Conservation (phyloP, 306 rosid species). For the Trifolium subterraneum region DNA sequence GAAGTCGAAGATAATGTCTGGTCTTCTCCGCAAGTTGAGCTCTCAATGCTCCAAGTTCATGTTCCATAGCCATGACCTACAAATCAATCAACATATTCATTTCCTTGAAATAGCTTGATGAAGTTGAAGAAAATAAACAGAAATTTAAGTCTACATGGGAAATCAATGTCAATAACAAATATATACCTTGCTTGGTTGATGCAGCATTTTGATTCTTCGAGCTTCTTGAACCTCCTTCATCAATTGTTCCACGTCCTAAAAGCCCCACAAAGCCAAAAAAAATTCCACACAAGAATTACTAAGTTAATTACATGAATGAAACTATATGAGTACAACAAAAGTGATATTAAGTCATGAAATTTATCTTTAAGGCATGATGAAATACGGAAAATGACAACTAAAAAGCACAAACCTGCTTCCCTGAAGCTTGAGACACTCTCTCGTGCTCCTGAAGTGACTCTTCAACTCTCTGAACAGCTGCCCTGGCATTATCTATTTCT, state of each 20-base stretch:
- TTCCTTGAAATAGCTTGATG: slow-evolving; percentile 32
- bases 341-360: background rate
- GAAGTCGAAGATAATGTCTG: slow-evolving; percentile 79
- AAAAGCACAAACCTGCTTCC: slow-evolving; percentile 72
- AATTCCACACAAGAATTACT: slow-evolving; percentile 16
- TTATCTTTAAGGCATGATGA: slow-evolving; percentile 7
- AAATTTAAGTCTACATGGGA: slow-evolving; percentile 14
- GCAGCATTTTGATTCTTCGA: slow-evolving; percentile 98
- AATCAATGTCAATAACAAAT: background rate
- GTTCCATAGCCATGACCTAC: slow-evolving; percentile 99
- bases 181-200: slow-evolving; percentile 95
- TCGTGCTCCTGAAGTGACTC: slow-evolving; percentile 90
- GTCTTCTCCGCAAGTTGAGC: slow-evolving; percentile 88
- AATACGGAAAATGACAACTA: slow-evolving; percentile 19
- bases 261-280: slow-evolving; percentile 28
- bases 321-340: slow-evolving; percentile 12
- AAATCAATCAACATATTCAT: slow-evolving; percentile 43
- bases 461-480: slow-evolving; percentile 95
- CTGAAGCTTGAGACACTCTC: slow-evolving; percentile 71
- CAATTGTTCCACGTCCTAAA: slow-evolving; percentile 88
- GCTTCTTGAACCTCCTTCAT: slow-evolving; percentile 99
- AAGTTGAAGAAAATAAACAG: slow-evolving; percentile 27
- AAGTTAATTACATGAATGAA: background rate
- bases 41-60: slow-evolving; percentile 91
- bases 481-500: slow-evolving; percentile 89